Conservation (phyloP, 192 early-diverging fungal species). For the Coemansia furcata region DNA sequence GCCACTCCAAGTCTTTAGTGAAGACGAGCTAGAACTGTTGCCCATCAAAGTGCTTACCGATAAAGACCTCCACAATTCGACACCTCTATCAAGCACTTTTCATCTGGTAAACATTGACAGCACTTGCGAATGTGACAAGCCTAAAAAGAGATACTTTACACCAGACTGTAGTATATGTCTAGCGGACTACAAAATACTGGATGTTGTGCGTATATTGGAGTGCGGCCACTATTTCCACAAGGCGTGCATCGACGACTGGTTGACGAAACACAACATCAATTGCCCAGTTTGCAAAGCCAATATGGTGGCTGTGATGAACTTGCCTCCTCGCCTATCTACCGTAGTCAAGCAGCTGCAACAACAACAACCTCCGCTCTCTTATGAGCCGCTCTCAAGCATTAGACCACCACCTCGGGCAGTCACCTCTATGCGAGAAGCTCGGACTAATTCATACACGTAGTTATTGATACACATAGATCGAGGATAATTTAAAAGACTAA, state of each 20-base stretch:
- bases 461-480: neutral
- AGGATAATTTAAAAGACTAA: neutral
- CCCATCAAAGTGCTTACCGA: slow-evolving; percentile 6
- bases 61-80: slow-evolving; percentile 1
- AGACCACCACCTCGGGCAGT: neutral
- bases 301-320: slow-evolving; percentile 12
- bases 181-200: slow-evolving; percentile 3
- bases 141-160: slow-evolving; percentile 7
- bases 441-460: neutral
- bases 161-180: slow-evolving; percentile 22
- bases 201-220: slow-evolving; percentile 6
- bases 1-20: neutral
- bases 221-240: slow-evolving; percentile 63
- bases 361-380: neutral
- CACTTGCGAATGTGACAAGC: neutral
- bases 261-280: slow-evolving; percentile 16
- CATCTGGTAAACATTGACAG: neutral
- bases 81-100: neutral
- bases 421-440: neutral
- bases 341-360: neutral
- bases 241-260: slow-evolving; percentile 57
- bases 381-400: neutral
- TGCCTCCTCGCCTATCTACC: slow-evolving; percentile 1
- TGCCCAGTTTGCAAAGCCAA: slow-evolving; percentile 29
- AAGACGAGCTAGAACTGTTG: slow-evolving; percentile 8